phyloP scores from a whole-genome alignment of 345 rosid genomes.

The Clausena lansium region DNA sequence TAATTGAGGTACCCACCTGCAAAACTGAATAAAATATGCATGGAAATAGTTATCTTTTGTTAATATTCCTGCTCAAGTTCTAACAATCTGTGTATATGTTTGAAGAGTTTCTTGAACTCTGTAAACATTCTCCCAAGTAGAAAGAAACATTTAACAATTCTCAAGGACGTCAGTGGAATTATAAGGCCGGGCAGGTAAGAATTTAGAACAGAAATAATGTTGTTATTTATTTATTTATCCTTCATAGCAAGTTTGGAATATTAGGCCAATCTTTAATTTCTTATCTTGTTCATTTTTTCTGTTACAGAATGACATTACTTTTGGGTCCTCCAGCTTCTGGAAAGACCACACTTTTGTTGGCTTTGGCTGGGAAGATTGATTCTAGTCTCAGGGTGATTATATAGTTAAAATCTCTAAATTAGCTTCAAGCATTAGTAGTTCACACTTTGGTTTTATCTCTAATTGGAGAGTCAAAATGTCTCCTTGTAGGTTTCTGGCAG shows the following conservation, averaged over 20 bases:
- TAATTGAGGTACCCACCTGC: constrained; percentile 21
- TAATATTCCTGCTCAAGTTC: not conserved
- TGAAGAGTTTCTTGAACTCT: constrained; percentile 26
- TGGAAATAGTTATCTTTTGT: not conserved
- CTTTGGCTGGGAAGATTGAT: constrained; percentile 65
- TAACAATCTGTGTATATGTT: not conserved
- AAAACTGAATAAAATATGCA: not conserved
- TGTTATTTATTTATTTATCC: not conserved
- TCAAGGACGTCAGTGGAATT: constrained; percentile 59
- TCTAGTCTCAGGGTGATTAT: constrained; percentile 36
- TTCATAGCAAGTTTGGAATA: not conserved
- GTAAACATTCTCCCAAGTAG: constrained; percentile 31
- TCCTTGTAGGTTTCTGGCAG: constrained; percentile 18
- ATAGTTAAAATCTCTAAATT: constrained; percentile 6
- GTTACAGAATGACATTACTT: constrained; percentile 58
- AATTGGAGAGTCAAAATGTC: not conserved
- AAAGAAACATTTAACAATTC: constrained; percentile 42
- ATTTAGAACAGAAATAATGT: not conserved
- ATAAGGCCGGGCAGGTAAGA: constrained; percentile 64
- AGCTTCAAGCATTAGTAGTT: constrained; percentile 1
- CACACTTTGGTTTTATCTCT: not conserved
- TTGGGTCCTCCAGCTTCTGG: constrained; percentile 93
- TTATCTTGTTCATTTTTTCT: not conserved
- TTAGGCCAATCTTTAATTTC: not conserved
- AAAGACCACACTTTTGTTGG: constrained; percentile 68